Base-by-base conservation (phyloP, 108 stramenopile genomes). In the Conticribra weissflogii region DNA sequence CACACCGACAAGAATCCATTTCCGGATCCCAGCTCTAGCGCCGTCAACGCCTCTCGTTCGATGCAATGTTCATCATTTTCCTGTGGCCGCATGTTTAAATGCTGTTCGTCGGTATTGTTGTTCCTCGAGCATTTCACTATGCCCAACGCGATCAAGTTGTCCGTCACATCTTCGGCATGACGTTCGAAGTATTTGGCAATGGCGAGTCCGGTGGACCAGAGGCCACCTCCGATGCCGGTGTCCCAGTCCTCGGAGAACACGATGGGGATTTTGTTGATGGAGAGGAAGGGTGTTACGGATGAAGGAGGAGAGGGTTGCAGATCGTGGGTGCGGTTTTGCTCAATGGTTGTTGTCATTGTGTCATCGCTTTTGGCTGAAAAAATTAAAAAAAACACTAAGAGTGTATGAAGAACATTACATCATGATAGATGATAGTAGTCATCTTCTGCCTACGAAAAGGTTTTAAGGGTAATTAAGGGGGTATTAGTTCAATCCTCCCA, bases 1-100 rank as follows among this genome's bases (percentile, higher is more conserved):
- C 90, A 91, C 7, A 83, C 84, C 2, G 83, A 76, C 33, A 95
- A 74, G 59, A 89, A 87, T 16, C 93, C 93, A 80, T 94, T 91
- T 8, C 93, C 93, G 49, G 83, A 84, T 15, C 93, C 93, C 14
- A 94, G 71, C 48, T 94, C 93, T 27, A 94, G 52, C 0, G 88
- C 87, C 1, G 61, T 63, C 45, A 65, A 76, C 16, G 59, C 60
- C 49, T 41, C 41, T 1, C 18, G 32, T n/a, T 44, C 34, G 16
- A 16, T 71, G 14, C 46, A 75, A 61, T 47, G 60, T 23, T 24
- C 68, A 27, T 33, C 72, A 68, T 49, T 74, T 81, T 18, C 33
- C 16, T 24, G 71, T 54, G 21, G 9, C 3, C 30, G 45, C 18
- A 12, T 80, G 12, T 66, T 79, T 58, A 18, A 54, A 46, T 33